Conservation (phyloP, 257 asterid genomes). For the Knoxia roxburghii region DNA sequence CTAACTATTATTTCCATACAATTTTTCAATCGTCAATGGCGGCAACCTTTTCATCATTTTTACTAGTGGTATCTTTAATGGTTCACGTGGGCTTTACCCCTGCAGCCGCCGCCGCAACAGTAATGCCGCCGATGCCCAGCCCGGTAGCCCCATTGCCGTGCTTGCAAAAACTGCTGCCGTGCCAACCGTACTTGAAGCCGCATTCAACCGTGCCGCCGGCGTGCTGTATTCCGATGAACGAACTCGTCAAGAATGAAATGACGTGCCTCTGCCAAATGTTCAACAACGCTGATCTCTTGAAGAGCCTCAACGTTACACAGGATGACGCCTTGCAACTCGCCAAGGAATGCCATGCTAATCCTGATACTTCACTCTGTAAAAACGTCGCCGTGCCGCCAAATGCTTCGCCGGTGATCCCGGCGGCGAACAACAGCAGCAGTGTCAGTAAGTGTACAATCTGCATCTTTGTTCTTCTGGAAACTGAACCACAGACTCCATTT, state of each 20-base stretch:
- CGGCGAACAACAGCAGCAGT: not conserved
- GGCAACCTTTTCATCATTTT: not conserved
- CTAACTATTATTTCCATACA: too few relatives aligned
- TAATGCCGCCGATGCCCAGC: too few relatives aligned
- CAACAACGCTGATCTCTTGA: slow-evolving; percentile 22
- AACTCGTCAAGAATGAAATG: slow-evolving; percentile 19
- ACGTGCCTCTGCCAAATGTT: slow-evolving; percentile 40
- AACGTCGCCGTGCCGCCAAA: slow-evolving; percentile 11
- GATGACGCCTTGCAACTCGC: slow-evolving; percentile 32
- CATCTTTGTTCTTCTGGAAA: too few relatives aligned
- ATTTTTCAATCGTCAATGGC: slow-evolving; percentile 4
- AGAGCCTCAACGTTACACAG: slow-evolving; percentile 29
- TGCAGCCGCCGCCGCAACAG: too few relatives aligned
- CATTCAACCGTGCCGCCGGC: slow-evolving; percentile 21
- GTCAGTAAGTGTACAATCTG: too few relatives aligned
- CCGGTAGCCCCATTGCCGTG: slow-evolving; percentile 25
- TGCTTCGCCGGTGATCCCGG: slow-evolving; percentile 1
- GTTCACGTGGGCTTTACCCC: slow-evolving; percentile 18
- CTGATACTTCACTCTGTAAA: slow-evolving; percentile 31
- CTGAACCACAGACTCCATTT: too few relatives aligned
- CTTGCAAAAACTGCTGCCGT: slow-evolving; percentile 36
- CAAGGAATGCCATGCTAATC: slow-evolving; percentile 36
- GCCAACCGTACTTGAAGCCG: slow-evolving; percentile 33
- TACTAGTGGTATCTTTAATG: slow-evolving; percentile 16
- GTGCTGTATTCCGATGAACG: slow-evolving; percentile 32